Conservation (phyloP, 2,329 filamentous ascomycete species). For the Talaromyces sp. region DNA sequence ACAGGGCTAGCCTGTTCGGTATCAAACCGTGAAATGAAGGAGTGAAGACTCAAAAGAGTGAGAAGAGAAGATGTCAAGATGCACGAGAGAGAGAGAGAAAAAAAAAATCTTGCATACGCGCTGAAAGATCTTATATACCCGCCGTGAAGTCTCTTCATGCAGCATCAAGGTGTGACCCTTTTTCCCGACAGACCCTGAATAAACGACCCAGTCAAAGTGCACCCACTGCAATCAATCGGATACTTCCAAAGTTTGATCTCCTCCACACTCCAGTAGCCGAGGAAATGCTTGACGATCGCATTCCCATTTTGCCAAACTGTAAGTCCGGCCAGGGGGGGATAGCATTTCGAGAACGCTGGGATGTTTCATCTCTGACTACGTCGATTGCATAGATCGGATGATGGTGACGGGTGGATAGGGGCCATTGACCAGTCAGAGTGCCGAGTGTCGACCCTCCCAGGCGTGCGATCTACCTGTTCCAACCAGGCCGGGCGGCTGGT, state of each 20-base stretch:
- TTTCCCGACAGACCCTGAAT: slow-evolving; percentile 9
- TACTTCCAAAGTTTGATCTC: slow-evolving; percentile 16
- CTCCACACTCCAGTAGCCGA: slow-evolving; percentile 9
- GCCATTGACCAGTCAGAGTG: slow-evolving; percentile 16
- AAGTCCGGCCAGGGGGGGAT: slow-evolving; percentile 10
- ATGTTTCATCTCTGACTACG: slow-evolving; percentile 19
- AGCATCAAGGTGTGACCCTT: background rate
- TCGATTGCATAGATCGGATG: slow-evolving; percentile 1
- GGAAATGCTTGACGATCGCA: slow-evolving; percentile 6
- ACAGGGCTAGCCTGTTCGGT: slow-evolving; percentile 41
- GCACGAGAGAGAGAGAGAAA: slow-evolving; percentile 21
- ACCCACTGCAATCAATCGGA: slow-evolving; percentile 23
- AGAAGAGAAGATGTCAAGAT: slow-evolving; percentile 22
- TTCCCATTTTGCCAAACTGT: slow-evolving; percentile 1
- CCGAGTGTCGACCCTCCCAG: slow-evolving; percentile 2
- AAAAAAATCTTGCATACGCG: slow-evolving; percentile 16
- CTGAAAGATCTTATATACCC: slow-evolving; percentile 26
- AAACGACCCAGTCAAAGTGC: slow-evolving; percentile 1
- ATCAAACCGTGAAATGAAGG: slow-evolving; percentile 29
- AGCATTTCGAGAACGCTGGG: slow-evolving; percentile 12
- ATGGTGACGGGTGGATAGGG: slow-evolving; percentile 11
- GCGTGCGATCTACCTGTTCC: slow-evolving; percentile 15
- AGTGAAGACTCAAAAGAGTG: slow-evolving; percentile 15
- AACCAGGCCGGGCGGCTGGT: slow-evolving; percentile 19
- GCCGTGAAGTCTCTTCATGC: slow-evolving; percentile 9